phyloP scores from a whole-genome alignment of 2,329 filamentous ascomycete genomes.

The Immersiporthe knoxdaviesiana region DNA sequence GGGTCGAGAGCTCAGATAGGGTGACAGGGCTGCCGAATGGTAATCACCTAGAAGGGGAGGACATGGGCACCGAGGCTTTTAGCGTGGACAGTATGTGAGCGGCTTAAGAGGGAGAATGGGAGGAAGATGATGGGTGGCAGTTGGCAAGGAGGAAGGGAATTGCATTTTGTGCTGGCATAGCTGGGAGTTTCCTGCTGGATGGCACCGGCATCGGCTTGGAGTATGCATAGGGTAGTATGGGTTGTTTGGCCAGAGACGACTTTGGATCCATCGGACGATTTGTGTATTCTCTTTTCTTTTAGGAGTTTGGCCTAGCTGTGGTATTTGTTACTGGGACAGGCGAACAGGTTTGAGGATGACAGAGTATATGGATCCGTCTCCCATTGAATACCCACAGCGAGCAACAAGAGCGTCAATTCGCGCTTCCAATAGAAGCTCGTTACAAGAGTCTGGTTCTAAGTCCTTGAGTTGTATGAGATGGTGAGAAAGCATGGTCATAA shows the following conservation, averaged over 20 bases:
- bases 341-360: slow-evolving; percentile 1
- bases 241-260: neutral
- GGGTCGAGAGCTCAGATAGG: slow-evolving; percentile 10
- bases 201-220: slow-evolving; percentile 15
- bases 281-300: neutral
- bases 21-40: neutral
- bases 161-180: neutral
- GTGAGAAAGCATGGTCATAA: neutral
- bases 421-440: neutral
- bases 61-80: slow-evolving; percentile 17
- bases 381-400: neutral
- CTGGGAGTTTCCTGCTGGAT: slow-evolving; percentile 4
- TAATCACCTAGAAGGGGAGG: neutral
- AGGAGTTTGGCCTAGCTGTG: neutral
- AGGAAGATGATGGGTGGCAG: too few relatives aligned
- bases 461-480: neutral
- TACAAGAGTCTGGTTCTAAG: neutral
- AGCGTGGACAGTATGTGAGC: slow-evolving; percentile 18
- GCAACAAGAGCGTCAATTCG: neutral
- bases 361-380: neutral
- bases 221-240: neutral
- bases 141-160: neutral
- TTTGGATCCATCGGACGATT: neutral
- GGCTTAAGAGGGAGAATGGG: neutral
- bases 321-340: neutral